Base-by-base conservation (phyloP, 768 basidiomycete species). In the Podaxis sp. region DNA sequence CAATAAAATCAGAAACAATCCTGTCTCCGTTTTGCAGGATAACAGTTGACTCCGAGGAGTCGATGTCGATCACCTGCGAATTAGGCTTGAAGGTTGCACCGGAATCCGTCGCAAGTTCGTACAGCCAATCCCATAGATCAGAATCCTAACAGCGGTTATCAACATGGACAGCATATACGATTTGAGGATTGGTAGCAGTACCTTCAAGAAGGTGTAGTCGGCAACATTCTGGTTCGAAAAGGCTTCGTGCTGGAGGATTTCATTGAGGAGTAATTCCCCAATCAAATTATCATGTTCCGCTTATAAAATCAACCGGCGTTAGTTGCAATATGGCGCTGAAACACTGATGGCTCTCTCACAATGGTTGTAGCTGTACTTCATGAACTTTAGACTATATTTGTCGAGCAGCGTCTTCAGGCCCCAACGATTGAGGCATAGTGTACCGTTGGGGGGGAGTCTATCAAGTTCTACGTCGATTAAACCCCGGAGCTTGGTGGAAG, bases 41-140 rank as follows among this genome's bases (percentile, higher is more conserved):
- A 4, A 83, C 76, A 51, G 72, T 69, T 10, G 78, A 74, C 30
- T 70, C 63, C 20, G 73, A 64, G 20, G 69, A 61, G 24, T 78
- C 73, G 38, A 76, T 74, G 2, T 67, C 57, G 10, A 67, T 62
- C 0, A 83, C 81, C 24, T 71, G 71, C 17, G 74, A 68, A 65
- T 80, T 76, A 56, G 77, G 80, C 20, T 74, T 75, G 62, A 87
- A 74, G 30, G 76, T 66, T 8, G 81, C 87, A 4, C 86, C 86
- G 48, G 79, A 79, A 1, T 74, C 72, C 17, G 68, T 66, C 1
- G 84, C 85, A 28, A 83, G 72, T 3, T 80, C 74, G 55, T 78
- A 76, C 3, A 89, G 68, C 66, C 86, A 68, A 3, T 70, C 69
- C 58, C 83, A 78, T 24, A 89, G 70, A 63, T 87, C 83, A 22